Conservation (phyloP, 2,329 filamentous ascomycete genomes). For the Huntiella savannae region DNA sequence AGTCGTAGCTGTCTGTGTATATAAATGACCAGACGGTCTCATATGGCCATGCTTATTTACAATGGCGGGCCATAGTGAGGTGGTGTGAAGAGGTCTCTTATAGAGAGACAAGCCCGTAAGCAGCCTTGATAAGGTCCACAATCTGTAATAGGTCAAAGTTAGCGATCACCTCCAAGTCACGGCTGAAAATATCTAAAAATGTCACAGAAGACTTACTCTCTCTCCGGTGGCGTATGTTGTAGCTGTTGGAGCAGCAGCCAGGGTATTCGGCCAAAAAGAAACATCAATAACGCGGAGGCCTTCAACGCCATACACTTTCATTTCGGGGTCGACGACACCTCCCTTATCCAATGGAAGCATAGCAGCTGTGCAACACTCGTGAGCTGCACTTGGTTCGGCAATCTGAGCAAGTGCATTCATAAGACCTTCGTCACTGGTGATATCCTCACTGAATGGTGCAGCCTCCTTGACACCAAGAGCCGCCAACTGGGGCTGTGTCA, state of each 20-base stretch:
- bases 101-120: conserved; percentile 2
- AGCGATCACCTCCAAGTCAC: background rate
- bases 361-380: conserved; percentile 13
- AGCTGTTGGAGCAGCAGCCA: conserved; percentile 16
- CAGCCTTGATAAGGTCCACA: conserved; percentile 5
- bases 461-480: conserved; percentile 16
- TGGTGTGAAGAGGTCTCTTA: background rate
- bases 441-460: conserved; percentile 14
- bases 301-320: conserved; percentile 15
- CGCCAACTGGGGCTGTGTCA: conserved; percentile 17
- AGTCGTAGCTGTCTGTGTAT: background rate
- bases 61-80: too few relatives aligned
- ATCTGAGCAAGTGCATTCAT: conserved; percentile 12
- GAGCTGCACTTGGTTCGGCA: conserved; percentile 8
- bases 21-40: background rate
- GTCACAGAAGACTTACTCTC: conserved; percentile 15
- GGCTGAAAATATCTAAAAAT: background rate
- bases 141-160: conserved; percentile 10
- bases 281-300: conserved; percentile 21
- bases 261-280: conserved; percentile 16
- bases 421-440: conserved; percentile 16
- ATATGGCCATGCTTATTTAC: background rate
- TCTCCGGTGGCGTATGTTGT: conserved; percentile 19
- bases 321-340: conserved; percentile 18
- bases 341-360: conserved; percentile 22